Evolutionary conservation across 2,329 filamentous ascomycete species (phyloP), one percentile per base, ranked within the genome.

Genomic region (Colletotrichum plurivorum): DNA sequence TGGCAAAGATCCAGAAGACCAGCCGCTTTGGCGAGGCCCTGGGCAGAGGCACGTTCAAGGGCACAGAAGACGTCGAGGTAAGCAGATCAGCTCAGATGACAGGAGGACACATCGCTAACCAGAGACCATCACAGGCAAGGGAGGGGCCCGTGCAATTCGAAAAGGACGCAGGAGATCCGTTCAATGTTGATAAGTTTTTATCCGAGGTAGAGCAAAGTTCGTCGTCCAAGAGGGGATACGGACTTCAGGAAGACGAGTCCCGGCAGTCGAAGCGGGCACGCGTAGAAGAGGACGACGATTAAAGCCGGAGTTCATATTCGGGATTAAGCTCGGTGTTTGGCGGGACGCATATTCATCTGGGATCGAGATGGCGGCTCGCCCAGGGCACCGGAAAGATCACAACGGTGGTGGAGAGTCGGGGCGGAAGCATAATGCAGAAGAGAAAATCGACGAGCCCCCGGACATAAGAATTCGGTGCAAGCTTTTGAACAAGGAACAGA

Each of bases 61-160:
- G 95, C 12, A 89, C 94, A 5, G 91, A 88, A 66, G 92, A 97
- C 73, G 93, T 91, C 60, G 95, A 97, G 86, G 90, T 92, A 76
- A 84, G 88, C 80, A 56, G 25, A 27, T 6, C 52, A 49, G 13
- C 45, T 43, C 45, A n/a, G 18, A 63, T 2, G 16, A 46, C n/a
- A 31, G 13, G 1, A 20, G 36, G 36, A 16, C 12, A 13, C 22
- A 20, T 16, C 18, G 48, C 63, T 68, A 61, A 65, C 27, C 48
- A 18, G 6, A 57, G 16, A 70, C 46, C 54, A 59, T 58, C 54
- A 60, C 74, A 93, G 89, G 90, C 89, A 70, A 89, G 95, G 64
- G 93, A 97, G 75, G 96, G 96, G 5, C 96, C 96, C 0, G 96
- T 99, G 31, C 93, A 97, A 79, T 99, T 99, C 75, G 95, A 98